Percentiles rank a stretch among this genome's conserved stretches.
These are phyloP conservation scores for Platanthera guangdongensis DNA, from an alignment of 106 monocot genomes.

Conservation along the genomic window DNA sequence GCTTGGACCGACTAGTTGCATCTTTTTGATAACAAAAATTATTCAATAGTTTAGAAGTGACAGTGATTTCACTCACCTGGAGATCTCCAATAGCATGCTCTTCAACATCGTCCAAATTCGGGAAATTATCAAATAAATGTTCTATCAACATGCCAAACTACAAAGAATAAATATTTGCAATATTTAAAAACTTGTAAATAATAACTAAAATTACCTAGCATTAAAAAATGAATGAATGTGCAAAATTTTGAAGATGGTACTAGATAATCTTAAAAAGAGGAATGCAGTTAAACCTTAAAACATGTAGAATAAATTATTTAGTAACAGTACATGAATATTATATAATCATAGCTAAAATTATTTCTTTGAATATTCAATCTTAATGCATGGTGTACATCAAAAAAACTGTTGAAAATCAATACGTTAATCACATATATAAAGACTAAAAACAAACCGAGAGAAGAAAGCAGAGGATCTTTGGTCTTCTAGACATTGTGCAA, in stretches of 20 bases:
- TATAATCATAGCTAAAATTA: background rate
- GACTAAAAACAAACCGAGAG: background rate
- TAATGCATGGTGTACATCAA: background rate
- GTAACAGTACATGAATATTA: background rate
- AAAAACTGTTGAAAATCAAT: background rate
- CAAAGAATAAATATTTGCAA: background rate
- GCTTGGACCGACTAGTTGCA: too few relatives aligned
- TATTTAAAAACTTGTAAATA: background rate
- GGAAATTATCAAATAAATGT: constrained; percentile 72
- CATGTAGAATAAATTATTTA: background rate
- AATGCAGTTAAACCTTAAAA: background rate
- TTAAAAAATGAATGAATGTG: background rate
- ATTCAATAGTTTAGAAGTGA: background rate
- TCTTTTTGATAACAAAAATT: too few relatives aligned
- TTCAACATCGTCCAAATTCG: constrained; percentile 65
- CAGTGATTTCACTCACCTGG: constrained; percentile 35
- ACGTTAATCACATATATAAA: background rate
- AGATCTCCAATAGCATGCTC: constrained; percentile 92
- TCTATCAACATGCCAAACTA: constrained; percentile 97
- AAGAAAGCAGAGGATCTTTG: background rate
- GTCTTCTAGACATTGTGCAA: background rate
- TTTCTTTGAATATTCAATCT: background rate
- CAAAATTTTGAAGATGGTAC: background rate
- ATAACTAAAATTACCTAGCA: background rate
- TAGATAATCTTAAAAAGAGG: background rate